Base-by-base conservation (phyloP, 2,329 filamentous ascomycete species). In the Myriangium duriaei region DNA sequence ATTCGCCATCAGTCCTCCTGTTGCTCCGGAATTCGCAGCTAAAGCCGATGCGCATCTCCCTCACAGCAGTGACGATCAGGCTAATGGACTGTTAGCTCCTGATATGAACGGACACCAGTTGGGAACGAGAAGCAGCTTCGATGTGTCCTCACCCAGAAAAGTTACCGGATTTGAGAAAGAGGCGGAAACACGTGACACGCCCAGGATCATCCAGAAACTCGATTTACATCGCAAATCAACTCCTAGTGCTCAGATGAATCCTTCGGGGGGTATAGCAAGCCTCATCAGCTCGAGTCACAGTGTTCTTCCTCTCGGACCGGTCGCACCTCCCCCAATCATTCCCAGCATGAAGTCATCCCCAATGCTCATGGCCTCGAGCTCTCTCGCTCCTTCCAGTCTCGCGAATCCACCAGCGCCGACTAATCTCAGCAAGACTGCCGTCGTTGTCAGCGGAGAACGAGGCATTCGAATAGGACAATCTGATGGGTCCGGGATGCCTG, bases 131-230 rank as follows among this genome's bases (percentile, higher is more conserved):
- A 69, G 71, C 43, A 93, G 84, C 57, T 76, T 81, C 46, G 87
- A 96, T 55, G 64, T 83, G 35, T 41, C 30, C 14, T 26, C 40
- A 17, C 45, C 49, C 6, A 48, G 54, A 24, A 47, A 54, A 32
- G 62, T 64, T 4, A 71, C 70, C 30, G 64, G 59, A n/a, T 44
- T 65, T 6, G 71, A 73, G 11, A 51, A 57, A n/a, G 49, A 54
- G 11, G 11, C 33, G 50, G 83, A 88, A 30, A 72, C 79, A 41
- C 72, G 81, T 44, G 86, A 92, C 43, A 81, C 84, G 6, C 75
- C 84, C 13, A 76, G 87, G 43, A 85, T 96, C 45, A 95, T 95
- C 56, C 84, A 92, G 56, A 94, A 86, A 58, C 71, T 95, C 31
- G 88, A 95, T 57, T 68, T 94, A 41, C 83, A 92, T 57, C 77